These are phyloP conservation scores for Colletotrichum euphorbiae DNA, from an alignment of 2,329 filamentous ascomycete species.

Conservation along the genomic window DNA sequence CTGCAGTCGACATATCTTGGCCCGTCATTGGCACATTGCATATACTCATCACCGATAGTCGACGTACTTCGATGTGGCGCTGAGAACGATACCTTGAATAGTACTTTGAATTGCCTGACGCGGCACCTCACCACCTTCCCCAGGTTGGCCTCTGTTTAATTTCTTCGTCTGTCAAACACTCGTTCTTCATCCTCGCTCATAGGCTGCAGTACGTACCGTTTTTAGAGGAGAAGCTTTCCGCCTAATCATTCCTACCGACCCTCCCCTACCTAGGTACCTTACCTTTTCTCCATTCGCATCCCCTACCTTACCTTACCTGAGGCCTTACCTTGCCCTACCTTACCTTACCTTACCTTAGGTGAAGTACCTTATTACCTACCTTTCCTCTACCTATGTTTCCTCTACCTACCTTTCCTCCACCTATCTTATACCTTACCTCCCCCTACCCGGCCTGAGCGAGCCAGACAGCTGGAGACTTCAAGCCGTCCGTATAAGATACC, in stretches of 20 bases:
- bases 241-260: conserved; percentile 12
- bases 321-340: no score
- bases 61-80: no score
- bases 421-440: neutral
- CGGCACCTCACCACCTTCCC: conserved; percentile 27
- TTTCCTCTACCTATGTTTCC: no score
- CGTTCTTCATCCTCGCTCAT: conserved; percentile 11
- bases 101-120: conserved; percentile 31
- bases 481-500: conserved; percentile 1
- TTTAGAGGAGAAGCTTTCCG: conserved; percentile 8
- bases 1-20: neutral
- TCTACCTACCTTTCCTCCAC: neutral
- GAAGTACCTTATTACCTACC: no score
- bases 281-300: conserved; percentile 7
- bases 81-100: conserved; percentile 12
- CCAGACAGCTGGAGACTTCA: conserved; percentile 2
- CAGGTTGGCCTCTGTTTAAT: neutral
- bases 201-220: conserved; percentile 17
- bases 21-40: conserved; percentile 13
- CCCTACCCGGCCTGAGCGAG: neutral
- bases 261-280: conserved; percentile 1
- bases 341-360: no score
- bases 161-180: conserved; percentile 3
- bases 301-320: conserved; percentile 8
- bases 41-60: conserved; percentile 28